phyloP scores from a whole-genome alignment of 441 rosid species.

The Iberis amara region DNA sequence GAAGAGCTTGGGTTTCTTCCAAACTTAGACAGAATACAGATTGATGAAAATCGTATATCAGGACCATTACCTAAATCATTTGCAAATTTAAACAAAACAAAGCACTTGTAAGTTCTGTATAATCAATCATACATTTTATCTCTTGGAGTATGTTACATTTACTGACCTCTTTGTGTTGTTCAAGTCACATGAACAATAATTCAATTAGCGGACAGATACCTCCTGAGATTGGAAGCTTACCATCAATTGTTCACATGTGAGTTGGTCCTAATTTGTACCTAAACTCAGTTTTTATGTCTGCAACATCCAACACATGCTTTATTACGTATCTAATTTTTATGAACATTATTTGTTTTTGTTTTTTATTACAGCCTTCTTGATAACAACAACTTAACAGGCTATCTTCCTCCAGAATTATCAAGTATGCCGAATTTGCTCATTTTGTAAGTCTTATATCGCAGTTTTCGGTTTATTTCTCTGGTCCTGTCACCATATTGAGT shows the following conservation, averaged over 20 bases:
- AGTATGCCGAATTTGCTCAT: conserved; percentile 63
- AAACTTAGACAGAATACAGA: conserved; percentile 81
- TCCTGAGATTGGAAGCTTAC: conserved; percentile 68
- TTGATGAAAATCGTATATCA: conserved; percentile 81
- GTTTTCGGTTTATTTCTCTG: conserved; percentile 4
- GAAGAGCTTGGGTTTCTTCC: conserved; percentile 88
- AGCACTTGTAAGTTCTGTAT: conserved; percentile 75
- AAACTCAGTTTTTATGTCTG: conserved; percentile 13
- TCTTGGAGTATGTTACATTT: conserved; percentile 12
- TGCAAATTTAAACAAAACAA: conserved; percentile 70
- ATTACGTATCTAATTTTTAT: conserved; percentile 1
- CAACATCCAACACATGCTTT: conserved; percentile 7
- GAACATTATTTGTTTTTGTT: conserved; percentile 2
- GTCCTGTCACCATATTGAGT: background rate
- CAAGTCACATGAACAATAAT: conserved; percentile 98
- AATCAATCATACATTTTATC: conserved; percentile 10
- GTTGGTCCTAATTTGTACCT: conserved; percentile 33
- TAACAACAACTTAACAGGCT: conserved; percentile 80
- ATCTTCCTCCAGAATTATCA: conserved; percentile 79
- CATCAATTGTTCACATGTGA: conserved; percentile 89
- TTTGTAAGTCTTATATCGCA: conserved; percentile 47
- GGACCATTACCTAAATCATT: conserved; percentile 77
- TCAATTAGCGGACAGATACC: conserved; percentile 94
- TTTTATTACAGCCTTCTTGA: conserved; percentile 69
- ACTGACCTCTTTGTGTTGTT: conserved; percentile 21